Evolutionary conservation across 352 stramenopile genomes (phyloP).

Genomic region (Phytophthora hibernalis): DNA sequence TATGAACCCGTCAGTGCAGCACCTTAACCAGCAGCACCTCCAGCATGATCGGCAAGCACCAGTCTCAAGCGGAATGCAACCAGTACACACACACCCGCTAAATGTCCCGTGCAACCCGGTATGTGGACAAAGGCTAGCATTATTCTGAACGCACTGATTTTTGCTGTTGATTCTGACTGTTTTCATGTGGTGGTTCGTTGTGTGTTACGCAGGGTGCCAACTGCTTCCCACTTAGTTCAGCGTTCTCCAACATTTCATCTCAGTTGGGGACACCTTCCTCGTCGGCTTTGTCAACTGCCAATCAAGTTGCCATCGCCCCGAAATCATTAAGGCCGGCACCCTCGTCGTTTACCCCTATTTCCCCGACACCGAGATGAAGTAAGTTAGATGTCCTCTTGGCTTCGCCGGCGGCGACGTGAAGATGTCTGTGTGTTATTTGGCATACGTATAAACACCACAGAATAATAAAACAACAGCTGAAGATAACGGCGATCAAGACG

Average conservation of each 20-base stretch:
- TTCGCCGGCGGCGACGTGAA: slow-evolving; percentile 4
- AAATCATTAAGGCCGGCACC: slow-evolving; percentile 37
- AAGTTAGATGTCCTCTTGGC: slow-evolving; percentile 29
- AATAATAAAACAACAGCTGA: slow-evolving; percentile 40
- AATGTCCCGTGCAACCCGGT: slow-evolving; percentile 46
- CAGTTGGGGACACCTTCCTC: slow-evolving; percentile 32
- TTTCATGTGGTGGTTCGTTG: slow-evolving; percentile 11
- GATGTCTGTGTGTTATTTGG: slow-evolving; percentile 24
- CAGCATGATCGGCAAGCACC: slow-evolving; percentile 30
- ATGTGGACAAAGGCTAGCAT: slow-evolving; percentile 23
- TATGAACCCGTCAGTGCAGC: slow-evolving; percentile 32
- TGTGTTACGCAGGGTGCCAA: slow-evolving; percentile 37
- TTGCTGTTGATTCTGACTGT: slow-evolving; percentile 27
- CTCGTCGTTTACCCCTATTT: slow-evolving; percentile 30
- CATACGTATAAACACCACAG: slow-evolving; percentile 16
- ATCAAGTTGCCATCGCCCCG: slow-evolving; percentile 45
- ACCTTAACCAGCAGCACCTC: slow-evolving; percentile 11
- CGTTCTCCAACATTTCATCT: slow-evolving; percentile 40
- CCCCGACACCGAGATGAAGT: slow-evolving; percentile 41
- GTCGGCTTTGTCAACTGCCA: slow-evolving; percentile 18
- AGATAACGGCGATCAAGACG: slow-evolving; percentile 11
- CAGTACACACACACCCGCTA: slow-evolving; percentile 46
- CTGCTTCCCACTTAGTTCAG: slow-evolving; percentile 58
- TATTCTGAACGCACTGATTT: slow-evolving; percentile 27
- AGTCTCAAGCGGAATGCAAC: slow-evolving; percentile 31